Evolutionary conservation across 2,329 filamentous ascomycete genomes (phyloP).

Genomic region (Chaetomium globosum): DNA sequence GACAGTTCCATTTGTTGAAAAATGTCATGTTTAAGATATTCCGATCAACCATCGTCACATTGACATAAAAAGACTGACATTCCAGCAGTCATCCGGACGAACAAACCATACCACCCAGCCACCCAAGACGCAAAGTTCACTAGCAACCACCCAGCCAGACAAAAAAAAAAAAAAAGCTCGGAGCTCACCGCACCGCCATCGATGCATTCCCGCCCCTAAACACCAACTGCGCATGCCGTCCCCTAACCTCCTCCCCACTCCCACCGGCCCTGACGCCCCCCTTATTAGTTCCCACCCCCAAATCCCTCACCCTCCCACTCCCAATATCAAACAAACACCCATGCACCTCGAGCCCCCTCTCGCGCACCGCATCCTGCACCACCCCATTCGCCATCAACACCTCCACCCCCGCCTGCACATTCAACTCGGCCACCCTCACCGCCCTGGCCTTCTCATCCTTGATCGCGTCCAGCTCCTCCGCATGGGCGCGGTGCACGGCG

Average conservation of each 20-base stretch:
- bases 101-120: neutral
- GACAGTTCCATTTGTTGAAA: neutral
- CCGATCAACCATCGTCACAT: neutral
- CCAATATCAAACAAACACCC: slow-evolving; percentile 73
- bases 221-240: slow-evolving; percentile 55
- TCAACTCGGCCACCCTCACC: slow-evolving; percentile 71
- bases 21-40: neutral
- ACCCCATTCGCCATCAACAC: slow-evolving; percentile 68
- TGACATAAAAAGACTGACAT: neutral
- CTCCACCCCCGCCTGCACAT: slow-evolving; percentile 70
- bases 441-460: slow-evolving; percentile 57
- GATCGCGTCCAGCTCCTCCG: slow-evolving; percentile 59
- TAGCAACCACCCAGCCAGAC: neutral
- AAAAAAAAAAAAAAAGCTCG: neutral
- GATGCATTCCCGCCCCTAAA: slow-evolving; percentile 48
- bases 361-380: slow-evolving; percentile 69
- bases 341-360: slow-evolving; percentile 73
- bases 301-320: slow-evolving; percentile 52
- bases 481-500: slow-evolving; percentile 50
- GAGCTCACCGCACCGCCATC: slow-evolving; percentile 41
- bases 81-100: neutral
- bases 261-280: slow-evolving; percentile 23
- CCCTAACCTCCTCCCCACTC: slow-evolving; percentile 46
- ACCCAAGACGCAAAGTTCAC: neutral
- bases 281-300: slow-evolving; percentile 48